A percentile compares a stretch with the other conserved stretches of the same genome.
phyloP scores from a whole-genome alignment of 352 stramenopile genomes.

The Phytophthora hibernalis region DNA sequence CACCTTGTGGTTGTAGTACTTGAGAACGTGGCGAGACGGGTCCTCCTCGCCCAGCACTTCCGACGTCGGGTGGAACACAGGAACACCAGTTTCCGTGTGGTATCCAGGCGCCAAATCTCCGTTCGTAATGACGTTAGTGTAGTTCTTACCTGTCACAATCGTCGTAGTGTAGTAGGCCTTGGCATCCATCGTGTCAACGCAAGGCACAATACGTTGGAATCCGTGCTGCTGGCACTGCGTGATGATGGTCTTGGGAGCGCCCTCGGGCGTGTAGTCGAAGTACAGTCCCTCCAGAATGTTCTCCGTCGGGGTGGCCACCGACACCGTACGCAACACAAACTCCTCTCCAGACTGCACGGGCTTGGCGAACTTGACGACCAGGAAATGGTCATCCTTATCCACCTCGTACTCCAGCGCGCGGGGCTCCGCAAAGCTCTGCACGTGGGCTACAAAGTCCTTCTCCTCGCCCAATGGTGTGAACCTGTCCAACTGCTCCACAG shows the following conservation, averaged over 20 bases:
- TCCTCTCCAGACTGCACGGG: constrained; percentile 65
- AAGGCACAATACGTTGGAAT: constrained; percentile 82
- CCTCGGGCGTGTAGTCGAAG: constrained; percentile 79
- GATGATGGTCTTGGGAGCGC: constrained; percentile 78
- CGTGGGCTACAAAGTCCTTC: constrained; percentile 69
- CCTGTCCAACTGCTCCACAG: constrained; percentile 57
- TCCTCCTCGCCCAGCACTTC: constrained; percentile 66
- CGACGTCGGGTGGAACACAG: constrained; percentile 61
- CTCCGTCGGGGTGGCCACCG: constrained; percentile 67
- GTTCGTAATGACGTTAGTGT: constrained; percentile 88
- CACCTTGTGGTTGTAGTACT: constrained; percentile 87
- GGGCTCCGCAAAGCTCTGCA: constrained; percentile 56
- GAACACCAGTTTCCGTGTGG: constrained; percentile 60
- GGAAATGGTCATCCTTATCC: constrained; percentile 72
- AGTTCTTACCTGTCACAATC: constrained; percentile 71
- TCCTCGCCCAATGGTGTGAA: constrained; percentile 50
- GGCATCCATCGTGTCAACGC: constrained; percentile 83
- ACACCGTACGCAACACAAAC: constrained; percentile 77
- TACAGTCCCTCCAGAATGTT: constrained; percentile 85
- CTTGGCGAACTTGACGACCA: constrained; percentile 65
- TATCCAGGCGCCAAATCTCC: constrained; percentile 76
- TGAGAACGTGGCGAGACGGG: constrained; percentile 66
- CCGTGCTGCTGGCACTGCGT: constrained; percentile 85
- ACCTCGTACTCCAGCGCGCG: constrained; percentile 57
- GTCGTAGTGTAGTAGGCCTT: constrained; percentile 87